These are phyloP conservation scores for Phytophthora palmivora DNA, from an alignment of 352 stramenopile genomes.

Conservation along the genomic window DNA sequence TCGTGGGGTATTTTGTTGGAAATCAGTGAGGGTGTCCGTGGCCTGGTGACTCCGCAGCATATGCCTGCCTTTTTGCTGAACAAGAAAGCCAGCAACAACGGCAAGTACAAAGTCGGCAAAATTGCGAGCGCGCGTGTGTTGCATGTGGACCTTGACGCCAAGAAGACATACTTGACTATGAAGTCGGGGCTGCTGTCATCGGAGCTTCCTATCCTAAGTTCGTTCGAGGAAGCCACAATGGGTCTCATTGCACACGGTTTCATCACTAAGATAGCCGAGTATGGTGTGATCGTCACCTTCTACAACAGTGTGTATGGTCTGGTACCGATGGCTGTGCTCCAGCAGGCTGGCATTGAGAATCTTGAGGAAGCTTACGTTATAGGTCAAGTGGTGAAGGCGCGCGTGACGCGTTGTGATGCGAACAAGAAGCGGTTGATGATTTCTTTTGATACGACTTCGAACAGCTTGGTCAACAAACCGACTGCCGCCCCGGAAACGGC, in stretches of 20 bases:
- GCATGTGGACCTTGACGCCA: slow-evolving; percentile 86
- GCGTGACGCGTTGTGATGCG: slow-evolving; percentile 77
- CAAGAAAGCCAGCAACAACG: slow-evolving; percentile 63
- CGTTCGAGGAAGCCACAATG: slow-evolving; percentile 74
- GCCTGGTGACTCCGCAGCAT: slow-evolving; percentile 76
- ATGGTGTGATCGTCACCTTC: slow-evolving; percentile 95
- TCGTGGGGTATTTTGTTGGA: slow-evolving; percentile 86
- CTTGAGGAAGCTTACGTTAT: slow-evolving; percentile 86
- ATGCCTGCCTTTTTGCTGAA: slow-evolving; percentile 80
- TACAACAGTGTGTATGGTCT: slow-evolving; percentile 96
- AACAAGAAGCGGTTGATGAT: slow-evolving; percentile 88
- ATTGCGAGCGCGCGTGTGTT: slow-evolving; percentile 82
- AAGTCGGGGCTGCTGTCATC: slow-evolving; percentile 87
- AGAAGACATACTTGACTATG: slow-evolving; percentile 94
- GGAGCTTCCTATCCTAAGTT: slow-evolving; percentile 77
- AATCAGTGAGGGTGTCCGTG: slow-evolving; percentile 86
- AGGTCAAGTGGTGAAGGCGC: slow-evolving; percentile 88
- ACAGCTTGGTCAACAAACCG: slow-evolving; percentile 18
- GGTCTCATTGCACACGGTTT: slow-evolving; percentile 89
- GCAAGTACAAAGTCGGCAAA: slow-evolving; percentile 86
- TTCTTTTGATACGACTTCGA: slow-evolving; percentile 74
- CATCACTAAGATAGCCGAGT: slow-evolving; percentile 94
- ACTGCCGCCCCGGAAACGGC: slow-evolving; percentile 29
- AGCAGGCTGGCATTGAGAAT: slow-evolving; percentile 83
- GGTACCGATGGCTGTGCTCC: slow-evolving; percentile 88